Evolutionary conservation across 1,284 basidiomycete genomes (phyloP).

Genomic region (Ganoderma multipileum): DNA sequence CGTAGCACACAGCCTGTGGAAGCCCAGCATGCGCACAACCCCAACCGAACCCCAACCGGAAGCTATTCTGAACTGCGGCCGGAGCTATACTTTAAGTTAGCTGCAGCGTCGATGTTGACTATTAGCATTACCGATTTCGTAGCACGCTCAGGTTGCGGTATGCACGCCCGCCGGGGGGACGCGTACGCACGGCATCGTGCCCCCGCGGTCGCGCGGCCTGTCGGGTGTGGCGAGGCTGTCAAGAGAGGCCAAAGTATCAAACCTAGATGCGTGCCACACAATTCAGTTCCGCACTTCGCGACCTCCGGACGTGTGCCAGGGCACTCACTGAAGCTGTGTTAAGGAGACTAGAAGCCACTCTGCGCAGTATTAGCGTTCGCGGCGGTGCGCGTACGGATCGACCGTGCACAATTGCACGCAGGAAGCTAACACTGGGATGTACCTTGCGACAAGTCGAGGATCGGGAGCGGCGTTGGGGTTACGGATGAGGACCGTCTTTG

Average conservation of each 20-base stretch:
- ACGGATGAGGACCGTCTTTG: neutral
- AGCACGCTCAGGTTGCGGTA: no score
- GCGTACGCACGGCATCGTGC: neutral
- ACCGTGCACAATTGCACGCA: neutral
- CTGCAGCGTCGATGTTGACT: no score
- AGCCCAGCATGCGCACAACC: no score
- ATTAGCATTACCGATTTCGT: no score
- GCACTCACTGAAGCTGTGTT: neutral
- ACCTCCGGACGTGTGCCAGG: neutral
- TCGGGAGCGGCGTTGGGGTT: neutral
- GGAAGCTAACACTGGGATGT: no score
- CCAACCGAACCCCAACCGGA: no score
- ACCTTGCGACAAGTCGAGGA: neutral
- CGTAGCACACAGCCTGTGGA: neutral
- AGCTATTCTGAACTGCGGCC: no score
- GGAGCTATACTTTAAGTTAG: no score
- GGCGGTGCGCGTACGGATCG: neutral
- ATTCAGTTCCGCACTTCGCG: neutral
- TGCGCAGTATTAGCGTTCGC: neutral
- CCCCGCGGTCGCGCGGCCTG: no score
- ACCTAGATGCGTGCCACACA: neutral
- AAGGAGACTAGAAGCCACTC: neutral
- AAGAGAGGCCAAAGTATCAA: neutral
- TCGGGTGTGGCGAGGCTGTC: neutral
- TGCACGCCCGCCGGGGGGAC: no score